Percentiles rank a stretch among this genome's conserved stretches.
Evolutionary conservation across 108 stramenopile genomes (phyloP).

Genomic region (Bacterosira constricta): DNA sequence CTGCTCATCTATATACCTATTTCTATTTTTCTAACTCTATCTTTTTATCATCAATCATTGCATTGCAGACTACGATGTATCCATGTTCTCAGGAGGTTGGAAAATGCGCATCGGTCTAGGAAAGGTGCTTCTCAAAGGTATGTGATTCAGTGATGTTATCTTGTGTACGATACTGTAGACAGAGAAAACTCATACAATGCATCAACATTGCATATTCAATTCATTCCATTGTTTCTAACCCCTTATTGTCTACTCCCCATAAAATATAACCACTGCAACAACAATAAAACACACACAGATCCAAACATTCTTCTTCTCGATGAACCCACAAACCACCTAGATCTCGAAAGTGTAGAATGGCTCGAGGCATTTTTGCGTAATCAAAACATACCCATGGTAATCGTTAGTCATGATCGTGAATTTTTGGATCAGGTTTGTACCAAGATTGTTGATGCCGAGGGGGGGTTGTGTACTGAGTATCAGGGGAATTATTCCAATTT

Average conservation of each 20-base stretch:
- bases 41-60: not conserved
- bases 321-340: constrained; percentile 91
- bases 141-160: too few relatives aligned
- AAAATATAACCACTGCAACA: too few relatives aligned
- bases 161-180: too few relatives aligned
- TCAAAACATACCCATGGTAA: constrained; percentile 96
- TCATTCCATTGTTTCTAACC: too few relatives aligned
- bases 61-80: constrained; percentile 67
- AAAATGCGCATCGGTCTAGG: constrained; percentile 99
- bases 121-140: constrained; percentile 84
- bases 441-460: constrained; percentile 95
- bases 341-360: constrained; percentile 96
- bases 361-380: constrained; percentile 92
- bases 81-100: constrained; percentile 96
- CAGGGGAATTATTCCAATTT: constrained; percentile 96
- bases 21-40: not conserved
- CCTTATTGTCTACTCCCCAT: too few relatives aligned
- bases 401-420: constrained; percentile 98
- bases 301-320: constrained; percentile 94
- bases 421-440: constrained; percentile 98
- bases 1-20: not conserved
- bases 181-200: too few relatives aligned
- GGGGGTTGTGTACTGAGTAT: constrained; percentile 90
- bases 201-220: too few relatives aligned
- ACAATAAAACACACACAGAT: constrained; percentile 56